Conservation (phyloP, 352 stramenopile species). For the Phytophthora idaei region DNA sequence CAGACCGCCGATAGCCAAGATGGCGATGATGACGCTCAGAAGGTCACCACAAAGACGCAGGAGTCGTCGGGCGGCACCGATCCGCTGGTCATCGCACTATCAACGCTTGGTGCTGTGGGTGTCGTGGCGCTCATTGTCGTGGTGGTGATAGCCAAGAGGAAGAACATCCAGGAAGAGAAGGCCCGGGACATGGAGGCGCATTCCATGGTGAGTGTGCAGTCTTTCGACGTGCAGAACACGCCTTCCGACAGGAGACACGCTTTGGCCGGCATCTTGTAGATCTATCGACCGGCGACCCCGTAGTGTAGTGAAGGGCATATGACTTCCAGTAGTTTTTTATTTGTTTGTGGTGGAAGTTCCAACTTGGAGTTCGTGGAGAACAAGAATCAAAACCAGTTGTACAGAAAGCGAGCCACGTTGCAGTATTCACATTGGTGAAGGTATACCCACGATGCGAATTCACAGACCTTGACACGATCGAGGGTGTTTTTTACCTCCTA, state of each 20-base stretch:
- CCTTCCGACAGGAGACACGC: conserved; percentile 29
- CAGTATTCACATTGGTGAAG: background rate
- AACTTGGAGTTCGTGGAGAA: conserved; percentile 22
- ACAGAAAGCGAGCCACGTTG: background rate
- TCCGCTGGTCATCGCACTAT: conserved; percentile 35
- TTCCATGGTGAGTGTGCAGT: conserved; percentile 34
- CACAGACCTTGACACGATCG: too few species aligned
- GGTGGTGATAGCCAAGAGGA: conserved; percentile 36
- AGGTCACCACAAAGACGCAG: conserved; percentile 30
- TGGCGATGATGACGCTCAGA: conserved; percentile 21
- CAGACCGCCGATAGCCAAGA: conserved; percentile 21
- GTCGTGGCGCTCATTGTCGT: conserved; percentile 34
- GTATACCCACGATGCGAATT: too few species aligned
- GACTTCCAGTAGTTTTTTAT: conserved; percentile 21
- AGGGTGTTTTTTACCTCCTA: too few species aligned
- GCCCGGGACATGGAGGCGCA: conserved; percentile 25
- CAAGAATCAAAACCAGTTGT: conserved; percentile 39
- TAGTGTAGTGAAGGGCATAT: conserved; percentile 27
- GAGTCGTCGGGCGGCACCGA: conserved; percentile 23
- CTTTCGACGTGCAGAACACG: conserved; percentile 33
- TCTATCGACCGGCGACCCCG: background rate
- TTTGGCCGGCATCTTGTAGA: conserved; percentile 33
- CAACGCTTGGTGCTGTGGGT: conserved; percentile 26
- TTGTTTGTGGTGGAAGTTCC: background rate
- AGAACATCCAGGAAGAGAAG: conserved; percentile 39